These are phyloP conservation scores for Capsicum chinense DNA, from an alignment of 257 asterid species.

Conservation along the genomic window DNA sequence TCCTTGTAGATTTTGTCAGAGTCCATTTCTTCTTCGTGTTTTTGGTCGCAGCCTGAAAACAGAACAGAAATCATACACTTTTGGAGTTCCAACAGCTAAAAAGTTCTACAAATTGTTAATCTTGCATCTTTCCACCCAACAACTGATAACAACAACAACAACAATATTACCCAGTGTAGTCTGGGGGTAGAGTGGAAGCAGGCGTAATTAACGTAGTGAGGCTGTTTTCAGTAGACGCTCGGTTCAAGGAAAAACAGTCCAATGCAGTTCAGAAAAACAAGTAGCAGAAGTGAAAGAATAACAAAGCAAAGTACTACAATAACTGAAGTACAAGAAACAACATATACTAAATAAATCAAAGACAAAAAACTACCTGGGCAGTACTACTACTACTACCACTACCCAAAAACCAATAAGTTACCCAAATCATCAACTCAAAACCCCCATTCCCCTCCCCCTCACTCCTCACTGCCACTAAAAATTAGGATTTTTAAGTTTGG, in stretches of 20 bases:
- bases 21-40: conserved; percentile 94
- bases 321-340: no score
- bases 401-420: not conserved
- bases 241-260: no score
- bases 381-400: no score
- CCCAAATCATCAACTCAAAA: not conserved
- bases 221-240: no score
- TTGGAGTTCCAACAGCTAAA: not conserved
- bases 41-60: conserved; percentile 83
- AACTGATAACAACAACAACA: no score
- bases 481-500: not conserved
- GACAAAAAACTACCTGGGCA: no score
- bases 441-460: not conserved
- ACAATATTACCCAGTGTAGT: no score
- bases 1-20: conserved; percentile 77
- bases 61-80: not conserved
- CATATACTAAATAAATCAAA: not conserved
- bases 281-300: no score
- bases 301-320: no score
- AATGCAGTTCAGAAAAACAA: no score
- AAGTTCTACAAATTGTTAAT: not conserved
- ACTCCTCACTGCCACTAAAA: not conserved
- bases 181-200: no score
- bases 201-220: no score
- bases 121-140: not conserved